Evolutionary conservation across 140 eudicot species (phyloP).

Genomic region (Flaveria floridana): DNA sequence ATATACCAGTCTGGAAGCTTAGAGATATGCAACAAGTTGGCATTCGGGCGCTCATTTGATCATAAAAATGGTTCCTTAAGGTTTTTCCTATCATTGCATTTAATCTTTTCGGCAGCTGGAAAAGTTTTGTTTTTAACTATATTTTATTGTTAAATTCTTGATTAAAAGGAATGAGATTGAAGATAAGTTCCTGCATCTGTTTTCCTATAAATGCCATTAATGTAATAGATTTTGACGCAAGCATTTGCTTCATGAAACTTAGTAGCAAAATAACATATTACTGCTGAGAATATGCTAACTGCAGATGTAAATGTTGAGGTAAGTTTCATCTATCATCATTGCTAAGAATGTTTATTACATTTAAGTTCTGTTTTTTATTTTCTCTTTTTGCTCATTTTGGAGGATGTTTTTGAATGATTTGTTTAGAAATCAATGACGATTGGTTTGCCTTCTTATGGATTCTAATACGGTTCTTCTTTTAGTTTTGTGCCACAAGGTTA

Average conservation of each 20-base stretch:
- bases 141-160: constrained; percentile 23
- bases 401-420: no score
- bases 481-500: background rate
- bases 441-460: background rate
- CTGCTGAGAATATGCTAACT: constrained; percentile 12
- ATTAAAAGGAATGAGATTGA: constrained; percentile 31
- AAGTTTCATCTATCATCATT: background rate
- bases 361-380: no score
- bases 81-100: background rate
- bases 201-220: constrained; percentile 10
- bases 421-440: background rate
- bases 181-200: constrained; percentile 21
- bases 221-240: constrained; percentile 27
- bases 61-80: background rate
- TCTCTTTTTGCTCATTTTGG: no score
- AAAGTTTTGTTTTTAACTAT: constrained; percentile 32
- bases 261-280: constrained; percentile 29
- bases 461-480: background rate
- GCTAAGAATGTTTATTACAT: background rate
- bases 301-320: constrained; percentile 2
- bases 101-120: constrained; percentile 22
- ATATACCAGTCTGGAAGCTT: constrained; percentile 76
- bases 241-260: constrained; percentile 6
- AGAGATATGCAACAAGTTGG: constrained; percentile 93
- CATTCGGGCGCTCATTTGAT: constrained; percentile 73